Evolutionary conservation across 2,329 filamentous ascomycete species (phyloP).

Genomic region (Sclerotinia glacialis): DNA sequence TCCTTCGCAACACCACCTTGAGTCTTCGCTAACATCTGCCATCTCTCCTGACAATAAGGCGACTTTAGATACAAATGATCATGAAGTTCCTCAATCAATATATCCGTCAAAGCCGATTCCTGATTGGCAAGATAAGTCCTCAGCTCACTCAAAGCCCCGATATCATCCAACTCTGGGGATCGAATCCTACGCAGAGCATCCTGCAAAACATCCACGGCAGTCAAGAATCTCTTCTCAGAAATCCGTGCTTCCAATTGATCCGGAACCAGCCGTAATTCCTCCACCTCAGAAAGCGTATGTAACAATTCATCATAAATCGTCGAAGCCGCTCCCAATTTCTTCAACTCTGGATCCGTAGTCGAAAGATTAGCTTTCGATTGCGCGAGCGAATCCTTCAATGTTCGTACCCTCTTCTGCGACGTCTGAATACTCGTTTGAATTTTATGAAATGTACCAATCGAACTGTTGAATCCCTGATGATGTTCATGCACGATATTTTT

Average conservation of each 20-base stretch:
- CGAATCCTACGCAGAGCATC: slow-evolving; percentile 79
- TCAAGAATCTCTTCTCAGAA: slow-evolving; percentile 91
- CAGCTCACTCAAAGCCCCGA: slow-evolving; percentile 83
- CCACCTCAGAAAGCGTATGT: slow-evolving; percentile 76
- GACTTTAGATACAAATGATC: slow-evolving; percentile 97
- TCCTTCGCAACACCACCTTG: slow-evolving; percentile 50
- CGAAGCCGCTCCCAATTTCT: slow-evolving; percentile 81
- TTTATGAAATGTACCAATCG: slow-evolving; percentile 97
- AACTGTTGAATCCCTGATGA: slow-evolving; percentile 98
- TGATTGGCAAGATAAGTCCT: slow-evolving; percentile 89
- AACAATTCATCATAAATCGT: slow-evolving; percentile 89
- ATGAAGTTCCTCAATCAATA: slow-evolving; percentile 93
- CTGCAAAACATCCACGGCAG: slow-evolving; percentile 87
- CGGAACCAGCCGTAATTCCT: slow-evolving; percentile 83
- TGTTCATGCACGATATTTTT: slow-evolving; percentile 98
- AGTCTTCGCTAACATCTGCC: slow-evolving; percentile 76
- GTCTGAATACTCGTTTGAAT: slow-evolving; percentile 90
- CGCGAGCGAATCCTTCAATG: slow-evolving; percentile 77
- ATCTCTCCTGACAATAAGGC: slow-evolving; percentile 93
- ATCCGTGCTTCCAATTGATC: slow-evolving; percentile 92
- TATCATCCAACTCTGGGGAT: slow-evolving; percentile 84
- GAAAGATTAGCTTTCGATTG: slow-evolving; percentile 78
- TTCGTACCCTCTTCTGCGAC: slow-evolving; percentile 81
- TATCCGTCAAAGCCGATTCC: slow-evolving; percentile 87
- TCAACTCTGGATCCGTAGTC: slow-evolving; percentile 83